These are phyloP conservation scores for Phytopythium helicoides DNA, from an alignment of 352 stramenopile species.

Conservation along the genomic window DNA sequence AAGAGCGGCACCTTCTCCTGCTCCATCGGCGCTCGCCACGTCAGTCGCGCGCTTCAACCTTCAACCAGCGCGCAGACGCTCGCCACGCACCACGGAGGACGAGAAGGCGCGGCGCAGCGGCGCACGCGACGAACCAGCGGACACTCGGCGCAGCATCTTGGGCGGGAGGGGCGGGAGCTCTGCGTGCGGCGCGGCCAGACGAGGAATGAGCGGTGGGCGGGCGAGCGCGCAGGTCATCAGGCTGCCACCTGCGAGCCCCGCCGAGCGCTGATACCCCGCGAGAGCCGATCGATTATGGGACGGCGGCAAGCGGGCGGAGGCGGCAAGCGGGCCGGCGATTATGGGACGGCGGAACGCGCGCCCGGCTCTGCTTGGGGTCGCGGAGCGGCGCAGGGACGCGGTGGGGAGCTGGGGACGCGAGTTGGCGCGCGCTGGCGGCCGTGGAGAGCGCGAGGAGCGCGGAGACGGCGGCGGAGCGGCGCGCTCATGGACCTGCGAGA, in stretches of 20 bases:
- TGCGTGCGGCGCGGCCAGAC: slow-evolving; percentile 13
- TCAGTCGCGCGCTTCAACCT: not conserved
- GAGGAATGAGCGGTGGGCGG: slow-evolving; percentile 9
- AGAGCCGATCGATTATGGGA: slow-evolving; percentile 5
- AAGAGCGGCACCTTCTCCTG: slow-evolving; percentile 82
- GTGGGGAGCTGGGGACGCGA: too few species aligned
- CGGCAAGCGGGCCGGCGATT: not conserved
- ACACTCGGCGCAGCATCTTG: slow-evolving; percentile 26
- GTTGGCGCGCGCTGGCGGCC: too few species aligned
- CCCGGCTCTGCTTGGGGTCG: too few species aligned
- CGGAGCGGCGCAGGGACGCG: too few species aligned
- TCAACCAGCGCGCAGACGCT: too few species aligned
- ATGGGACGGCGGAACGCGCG: slow-evolving; percentile 1
- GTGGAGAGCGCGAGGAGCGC: too few species aligned
- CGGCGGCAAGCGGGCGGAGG: not conserved
- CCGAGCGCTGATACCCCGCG: slow-evolving; percentile 5
- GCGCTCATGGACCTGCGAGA: too few species aligned
- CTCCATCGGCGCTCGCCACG: slow-evolving; percentile 5
- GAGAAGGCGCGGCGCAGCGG: slow-evolving; percentile 42
- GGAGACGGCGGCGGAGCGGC: too few species aligned
- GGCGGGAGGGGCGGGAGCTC: not conserved
- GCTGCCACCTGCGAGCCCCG: too few species aligned
- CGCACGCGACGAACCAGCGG: slow-evolving; percentile 9
- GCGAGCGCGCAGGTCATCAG: not conserved
- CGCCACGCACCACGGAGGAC: slow-evolving; percentile 30